phyloP scores from a whole-genome alignment of 2,329 filamentous ascomycete genomes.

The Leptographium galeiforme region DNA sequence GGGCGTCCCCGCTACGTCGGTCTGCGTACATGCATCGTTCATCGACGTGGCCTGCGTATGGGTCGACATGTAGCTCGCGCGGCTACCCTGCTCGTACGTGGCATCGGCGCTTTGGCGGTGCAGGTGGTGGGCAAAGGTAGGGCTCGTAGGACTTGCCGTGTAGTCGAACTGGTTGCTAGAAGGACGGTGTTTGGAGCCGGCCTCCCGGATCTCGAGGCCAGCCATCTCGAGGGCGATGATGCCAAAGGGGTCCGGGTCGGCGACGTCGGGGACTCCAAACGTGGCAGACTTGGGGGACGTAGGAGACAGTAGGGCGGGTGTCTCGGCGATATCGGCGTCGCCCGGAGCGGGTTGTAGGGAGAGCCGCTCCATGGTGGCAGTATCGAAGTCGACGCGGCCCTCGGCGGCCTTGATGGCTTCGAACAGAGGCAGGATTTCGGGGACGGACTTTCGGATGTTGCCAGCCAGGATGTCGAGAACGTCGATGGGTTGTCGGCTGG shows the following conservation, averaged over 20 bases:
- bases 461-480: slow-evolving; percentile 45
- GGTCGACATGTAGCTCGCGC: slow-evolving; percentile 63
- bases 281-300: slow-evolving; percentile 23
- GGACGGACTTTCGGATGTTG: slow-evolving; percentile 38
- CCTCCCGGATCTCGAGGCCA: slow-evolving; percentile 79
- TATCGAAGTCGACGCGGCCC: slow-evolving; percentile 64
- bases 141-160: slow-evolving; percentile 56
- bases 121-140: slow-evolving; percentile 40
- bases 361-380: slow-evolving; percentile 48
- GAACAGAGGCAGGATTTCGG: slow-evolving; percentile 48
- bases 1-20: slow-evolving; percentile 37
- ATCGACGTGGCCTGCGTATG: slow-evolving; percentile 56
- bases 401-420: slow-evolving; percentile 83
- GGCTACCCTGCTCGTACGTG: slow-evolving; percentile 42
- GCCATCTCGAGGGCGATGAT: slow-evolving; percentile 83
- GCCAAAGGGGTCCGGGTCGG: slow-evolving; percentile 86
- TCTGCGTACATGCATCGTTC: slow-evolving; percentile 57
- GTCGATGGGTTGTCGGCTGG: slow-evolving; percentile 20
- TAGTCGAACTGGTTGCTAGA: slow-evolving; percentile 74
- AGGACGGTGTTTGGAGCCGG: slow-evolving; percentile 63
- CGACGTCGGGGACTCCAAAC: slow-evolving; percentile 61
- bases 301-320: slow-evolving; percentile 21
- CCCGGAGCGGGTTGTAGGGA: slow-evolving; percentile 59
- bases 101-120: slow-evolving; percentile 56
- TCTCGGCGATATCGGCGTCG: slow-evolving; percentile 46